These are phyloP conservation scores for Cyanodermella asteris DNA, from an alignment of 2,329 filamentous ascomycete genomes.

Conservation along the genomic window DNA sequence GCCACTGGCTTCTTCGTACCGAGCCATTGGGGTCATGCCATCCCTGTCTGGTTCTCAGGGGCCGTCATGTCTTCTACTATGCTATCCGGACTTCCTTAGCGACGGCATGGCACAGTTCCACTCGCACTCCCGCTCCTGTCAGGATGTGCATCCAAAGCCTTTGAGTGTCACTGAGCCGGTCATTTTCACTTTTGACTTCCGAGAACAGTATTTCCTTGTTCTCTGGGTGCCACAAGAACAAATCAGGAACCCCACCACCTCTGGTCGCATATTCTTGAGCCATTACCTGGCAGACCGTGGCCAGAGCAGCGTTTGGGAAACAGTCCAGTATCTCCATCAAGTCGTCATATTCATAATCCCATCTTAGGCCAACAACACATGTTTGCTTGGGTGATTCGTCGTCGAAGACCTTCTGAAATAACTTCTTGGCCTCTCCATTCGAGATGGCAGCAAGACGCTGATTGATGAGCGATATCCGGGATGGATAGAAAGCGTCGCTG, in stretches of 20 bases:
- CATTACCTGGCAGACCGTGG: constrained; percentile 75
- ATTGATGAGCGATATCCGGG: constrained; percentile 75
- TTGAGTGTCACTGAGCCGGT: constrained; percentile 88
- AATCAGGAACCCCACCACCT: constrained; percentile 73
- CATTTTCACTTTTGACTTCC: constrained; percentile 69
- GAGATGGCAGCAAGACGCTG: constrained; percentile 64
- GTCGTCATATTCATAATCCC: constrained; percentile 65
- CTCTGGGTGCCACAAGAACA: constrained; percentile 58
- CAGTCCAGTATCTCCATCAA: constrained; percentile 56
- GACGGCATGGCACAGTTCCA: constrained; percentile 55
- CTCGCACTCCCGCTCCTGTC: constrained; percentile 59
- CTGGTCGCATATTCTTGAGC: constrained; percentile 82
- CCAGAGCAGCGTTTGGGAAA: constrained; percentile 61
- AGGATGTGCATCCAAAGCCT: constrained; percentile 92
- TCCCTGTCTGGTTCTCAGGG: no score
- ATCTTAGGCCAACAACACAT: constrained; percentile 78
- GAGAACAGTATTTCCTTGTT: constrained; percentile 40
- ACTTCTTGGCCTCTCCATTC: constrained; percentile 49
- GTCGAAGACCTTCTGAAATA: constrained; percentile 48
- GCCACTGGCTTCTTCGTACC: no score
- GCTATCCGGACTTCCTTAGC: constrained; percentile 28
- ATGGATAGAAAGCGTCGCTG: constrained; percentile 77
- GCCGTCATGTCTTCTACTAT: no score
- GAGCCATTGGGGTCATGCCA: no score
- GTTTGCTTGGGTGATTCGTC: constrained; percentile 49